These are phyloP conservation scores for Allodekkera sacchari DNA, from an alignment of 805 yeast species.

Conservation along the genomic window DNA sequence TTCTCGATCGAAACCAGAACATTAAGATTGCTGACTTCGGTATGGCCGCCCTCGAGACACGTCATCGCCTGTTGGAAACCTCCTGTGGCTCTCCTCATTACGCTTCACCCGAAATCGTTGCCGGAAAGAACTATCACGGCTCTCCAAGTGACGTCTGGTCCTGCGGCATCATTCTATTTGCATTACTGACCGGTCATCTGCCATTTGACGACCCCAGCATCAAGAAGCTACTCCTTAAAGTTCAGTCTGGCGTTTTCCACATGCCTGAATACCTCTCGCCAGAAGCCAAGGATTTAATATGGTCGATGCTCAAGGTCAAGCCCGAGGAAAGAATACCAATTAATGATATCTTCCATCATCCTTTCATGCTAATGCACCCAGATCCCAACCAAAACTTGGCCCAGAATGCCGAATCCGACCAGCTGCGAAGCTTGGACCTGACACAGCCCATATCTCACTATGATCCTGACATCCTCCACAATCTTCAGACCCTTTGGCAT, in stretches of 20 bases:
- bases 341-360: conserved; percentile 52
- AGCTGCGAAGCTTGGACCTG: conserved; percentile 19
- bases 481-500: conserved; percentile 50
- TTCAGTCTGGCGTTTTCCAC: conserved; percentile 65
- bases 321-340: conserved; percentile 69
- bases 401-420: conserved; percentile 1
- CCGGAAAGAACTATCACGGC: conserved; percentile 73
- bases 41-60: conserved; percentile 78
- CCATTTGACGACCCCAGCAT: conserved; percentile 83
- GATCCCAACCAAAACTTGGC: too few species aligned
- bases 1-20: conserved; percentile 55
- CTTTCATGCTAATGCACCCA: conserved; percentile 31
- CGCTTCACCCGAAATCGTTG: conserved; percentile 81
- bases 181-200: conserved; percentile 68
- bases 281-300: conserved; percentile 63
- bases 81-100: conserved; percentile 86
- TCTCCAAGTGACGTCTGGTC: conserved; percentile 86
- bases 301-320: conserved; percentile 58
- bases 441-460: conserved; percentile 23
- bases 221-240: conserved; percentile 60
- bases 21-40: conserved; percentile 83
- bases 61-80: conserved; percentile 63
- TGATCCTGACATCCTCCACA: conserved; percentile 43
- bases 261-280: conserved; percentile 57
- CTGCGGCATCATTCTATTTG: conserved; percentile 77